These are phyloP conservation scores for Cryphonectria parasitica DNA, from an alignment of 2,329 filamentous ascomycete genomes.

Conservation along the genomic window DNA sequence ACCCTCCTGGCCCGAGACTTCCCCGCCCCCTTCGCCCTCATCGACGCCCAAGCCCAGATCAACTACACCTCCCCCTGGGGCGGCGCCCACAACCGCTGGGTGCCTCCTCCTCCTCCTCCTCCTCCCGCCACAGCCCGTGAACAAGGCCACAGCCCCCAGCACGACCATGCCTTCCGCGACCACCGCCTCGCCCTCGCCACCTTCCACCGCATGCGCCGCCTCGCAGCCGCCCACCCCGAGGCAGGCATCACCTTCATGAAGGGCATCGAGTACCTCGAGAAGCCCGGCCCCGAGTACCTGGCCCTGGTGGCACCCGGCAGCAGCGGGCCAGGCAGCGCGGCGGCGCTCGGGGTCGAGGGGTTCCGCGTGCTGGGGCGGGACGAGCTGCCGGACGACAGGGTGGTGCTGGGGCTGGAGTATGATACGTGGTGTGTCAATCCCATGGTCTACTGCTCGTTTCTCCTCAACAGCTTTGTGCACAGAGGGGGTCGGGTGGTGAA, in stretches of 20 bases:
- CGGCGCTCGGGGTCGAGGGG: conserved; percentile 40
- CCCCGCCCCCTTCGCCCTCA: conserved; percentile 50
- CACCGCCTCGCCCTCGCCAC: conserved; percentile 48
- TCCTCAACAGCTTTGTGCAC: conserved; percentile 47
- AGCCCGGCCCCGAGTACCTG: conserved; percentile 45
- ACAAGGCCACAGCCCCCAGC: not conserved
- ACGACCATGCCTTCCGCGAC: conserved; percentile 37
- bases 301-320: conserved; percentile 39
- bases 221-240: conserved; percentile 39
- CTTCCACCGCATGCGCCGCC: conserved; percentile 46
- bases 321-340: conserved; percentile 32
- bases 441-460: conserved; percentile 56
- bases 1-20: conserved; percentile 52
- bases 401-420: conserved; percentile 54
- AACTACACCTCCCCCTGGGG: conserved; percentile 63
- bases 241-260: conserved; percentile 53
- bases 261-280: conserved; percentile 57
- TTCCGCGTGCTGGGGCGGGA: conserved; percentile 42
- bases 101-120: conserved; percentile 41
- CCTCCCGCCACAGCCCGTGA: not conserved
- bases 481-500: conserved; percentile 42
- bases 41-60: conserved; percentile 45
- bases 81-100: conserved; percentile 59
- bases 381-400: conserved; percentile 47
- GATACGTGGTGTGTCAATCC: conserved; percentile 59